Evolutionary conservation across 2,329 filamentous ascomycete species (phyloP), one percentile per base, ranked within the genome.

Genomic region (Clonostachys rhizophaga): DNA sequence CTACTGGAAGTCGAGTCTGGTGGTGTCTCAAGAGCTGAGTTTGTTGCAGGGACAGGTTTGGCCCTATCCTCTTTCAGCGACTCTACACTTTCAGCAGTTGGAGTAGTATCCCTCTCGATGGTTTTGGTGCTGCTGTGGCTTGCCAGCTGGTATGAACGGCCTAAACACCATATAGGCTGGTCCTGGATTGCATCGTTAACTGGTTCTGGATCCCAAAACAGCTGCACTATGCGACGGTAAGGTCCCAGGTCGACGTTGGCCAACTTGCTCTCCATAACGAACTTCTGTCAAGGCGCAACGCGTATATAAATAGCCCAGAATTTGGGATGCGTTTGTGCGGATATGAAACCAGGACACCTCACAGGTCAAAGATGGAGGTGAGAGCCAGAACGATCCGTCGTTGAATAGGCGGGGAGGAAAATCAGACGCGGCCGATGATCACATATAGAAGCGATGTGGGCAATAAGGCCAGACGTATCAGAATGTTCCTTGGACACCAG

Each of bases 191-290:
- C 74, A 62, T 95, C 84, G 68, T 96, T 96, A 52, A 79, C 82
- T 6, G 91, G 91, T 53, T 91, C 84, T 1, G 91, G 90, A 57
- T 96, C 91, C 86, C 91, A 96, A 60, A 97, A 86, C 70, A 89
- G 90, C 68, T 92, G 88, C 50, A 96, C 85, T 57, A 96, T 83
- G 53, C 87, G 87, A 67, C 89, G 88, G 51, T 77, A 77, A 55
- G 87, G 86, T 55, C 87, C 81, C 50, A 95, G 72, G 59, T 95
- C 89, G 47, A 87, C 81, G 48, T 78, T 83, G 35, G 72, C 70
- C 52, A 75, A 61, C 42, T 62, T 58, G 30, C 58, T 61, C 52
- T 68, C 24, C 24, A 30, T 30, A 30, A 30, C 9, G 24, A 30
- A 10, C 9, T 30, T 30, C 9, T 30, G 24, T 30, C 24, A 30